Evolutionary conservation across 306 rosid species (phyloP), one percentile per base, ranked within the genome.

Genomic region (Glycyrrhiza uralensis): DNA sequence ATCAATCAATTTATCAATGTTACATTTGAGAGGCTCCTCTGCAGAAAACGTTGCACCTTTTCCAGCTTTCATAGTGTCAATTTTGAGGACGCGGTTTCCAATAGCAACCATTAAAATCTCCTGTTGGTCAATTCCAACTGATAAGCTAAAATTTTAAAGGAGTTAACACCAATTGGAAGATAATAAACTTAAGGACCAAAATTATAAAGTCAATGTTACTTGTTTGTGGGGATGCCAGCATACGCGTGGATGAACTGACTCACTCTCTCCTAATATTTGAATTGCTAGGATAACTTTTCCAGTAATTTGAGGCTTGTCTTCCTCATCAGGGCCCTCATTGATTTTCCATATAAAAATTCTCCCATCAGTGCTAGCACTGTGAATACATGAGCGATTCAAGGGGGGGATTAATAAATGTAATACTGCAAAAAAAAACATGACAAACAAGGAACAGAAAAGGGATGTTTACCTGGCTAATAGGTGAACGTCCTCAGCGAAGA

Each of bases 141-240:
- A 45, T 54, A 56, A 84, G 58, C 44, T 62, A 23, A 49, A 62
- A 39, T 3, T 15, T 66, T 4, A 47, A 44, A 42, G 50, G 61
- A 41, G n/a, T 56, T 38, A 36, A 64, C 22, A 36, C 62, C 39
- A 56, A 50, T 45, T 6, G 58, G 55, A 55, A 65, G 72, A 79
- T 76, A 41, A 69, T 7, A 32, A 47, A 61, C 47, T 63, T 39
- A 36, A 56, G 18, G 52, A 44, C 54, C 63, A 28, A 49, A 66
- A 39, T 38, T 47, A 47, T 22, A 51, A 71, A 65, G 47, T 65
- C 11, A 20, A 5, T 6, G 23, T 84, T 86, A 88, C 94, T 84
- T 86, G 94, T 79, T 88, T 88, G 84, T 86, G 94, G 66, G 91
- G 91, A 78, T 88, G 94, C 94, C 94, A 88, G 81, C 94, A 88